Evolutionary conservation across 352 stramenopile genomes (phyloP).

Genomic region (Globisporangium megalacanthum): DNA sequence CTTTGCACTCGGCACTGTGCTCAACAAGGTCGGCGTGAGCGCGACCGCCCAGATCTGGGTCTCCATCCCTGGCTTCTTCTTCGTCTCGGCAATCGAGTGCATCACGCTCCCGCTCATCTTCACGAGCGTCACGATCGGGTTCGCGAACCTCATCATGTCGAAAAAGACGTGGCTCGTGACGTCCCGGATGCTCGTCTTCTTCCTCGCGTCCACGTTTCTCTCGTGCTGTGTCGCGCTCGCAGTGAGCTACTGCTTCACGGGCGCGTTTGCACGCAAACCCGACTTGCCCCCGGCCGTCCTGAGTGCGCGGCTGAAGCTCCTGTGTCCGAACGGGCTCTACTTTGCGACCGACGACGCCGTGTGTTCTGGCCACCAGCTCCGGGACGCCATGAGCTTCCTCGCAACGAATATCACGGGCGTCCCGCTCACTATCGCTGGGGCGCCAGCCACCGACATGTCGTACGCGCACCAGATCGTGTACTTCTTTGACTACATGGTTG

Average conservation of each 20-base stretch:
- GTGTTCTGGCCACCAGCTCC: constrained; percentile 18
- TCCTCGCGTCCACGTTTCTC: constrained; percentile 33
- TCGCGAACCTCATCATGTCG: constrained; percentile 50
- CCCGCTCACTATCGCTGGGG: constrained; percentile 22
- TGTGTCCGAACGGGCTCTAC: constrained; percentile 51
- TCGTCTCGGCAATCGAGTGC: constrained; percentile 36
- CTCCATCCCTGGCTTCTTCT: constrained; percentile 27
- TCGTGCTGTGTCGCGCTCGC: constrained; percentile 31
- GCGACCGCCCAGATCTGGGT: constrained; percentile 32
- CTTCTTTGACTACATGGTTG: constrained; percentile 48
- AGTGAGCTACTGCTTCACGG: constrained; percentile 29
- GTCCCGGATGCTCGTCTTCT: constrained; percentile 41
- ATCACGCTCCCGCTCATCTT: constrained; percentile 64
- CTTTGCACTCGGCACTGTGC: constrained; percentile 25
- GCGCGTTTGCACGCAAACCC: constrained; percentile 16
- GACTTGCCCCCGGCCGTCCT: constrained; percentile 11
- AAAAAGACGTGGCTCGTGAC: constrained; percentile 42
- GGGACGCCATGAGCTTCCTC: constrained; percentile 29
- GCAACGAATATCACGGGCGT: constrained; percentile 49
- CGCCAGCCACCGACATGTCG: constrained; percentile 28
- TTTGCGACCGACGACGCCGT: constrained; percentile 21
- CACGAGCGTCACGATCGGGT: constrained; percentile 58
- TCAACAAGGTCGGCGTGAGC: constrained; percentile 23
- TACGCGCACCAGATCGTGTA: constrained; percentile 40
- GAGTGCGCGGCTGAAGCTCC: constrained; percentile 30